Evolutionary conservation across 2,329 filamentous ascomycete species (phyloP), one percentile per base, ranked within the genome.

Genomic region (Calycina herbarum): DNA sequence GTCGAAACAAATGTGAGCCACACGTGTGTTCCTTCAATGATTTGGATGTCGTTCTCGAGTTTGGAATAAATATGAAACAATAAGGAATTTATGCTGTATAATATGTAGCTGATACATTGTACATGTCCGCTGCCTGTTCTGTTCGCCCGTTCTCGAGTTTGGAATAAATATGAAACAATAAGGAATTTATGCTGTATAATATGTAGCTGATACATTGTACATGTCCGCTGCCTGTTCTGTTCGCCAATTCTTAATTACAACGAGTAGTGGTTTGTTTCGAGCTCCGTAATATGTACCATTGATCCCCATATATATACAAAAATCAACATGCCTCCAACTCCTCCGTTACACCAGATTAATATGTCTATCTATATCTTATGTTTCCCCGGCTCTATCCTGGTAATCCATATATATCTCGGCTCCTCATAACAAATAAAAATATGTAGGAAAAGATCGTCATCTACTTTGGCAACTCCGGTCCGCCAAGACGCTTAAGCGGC

Each of bases 301-400:
- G 38, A 17, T 40, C 38, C 38, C 38, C 38, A 40, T 40, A 40
- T 40, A 40, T 40, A 40, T 17, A 40, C 38, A 40, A 40, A 40
- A 40, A 40, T 40, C 35, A 40, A 40, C 1, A 40, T 15, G 0
- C 38, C 38, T 40, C 38, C 38, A 40, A 40, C 38, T 40, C 38
- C 38, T 40, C 38, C 38, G 38, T 13, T 40, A 13, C 38, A 13
- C 38, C 13, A 40, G 38, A 40, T 40, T 40, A 40, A 4, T 10
- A 7, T 11, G 29, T 57, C 17, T 15, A 27, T 27, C 29, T 29
- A 35, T 29, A 31, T 35, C 1, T 5, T 33, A 57, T 57, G 56
- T 60, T 60, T 45, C 58, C 58, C 58, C 8, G 58, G 58, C 17
- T 60, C 58, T 48, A 60, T 60, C 58, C 58, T 29, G 33, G 58